Percentiles rank a stretch among this genome's conserved stretches.
Evolutionary conservation across 2,329 filamentous ascomycete species (phyloP).

Genomic region (Colletotrichum sojae): DNA sequence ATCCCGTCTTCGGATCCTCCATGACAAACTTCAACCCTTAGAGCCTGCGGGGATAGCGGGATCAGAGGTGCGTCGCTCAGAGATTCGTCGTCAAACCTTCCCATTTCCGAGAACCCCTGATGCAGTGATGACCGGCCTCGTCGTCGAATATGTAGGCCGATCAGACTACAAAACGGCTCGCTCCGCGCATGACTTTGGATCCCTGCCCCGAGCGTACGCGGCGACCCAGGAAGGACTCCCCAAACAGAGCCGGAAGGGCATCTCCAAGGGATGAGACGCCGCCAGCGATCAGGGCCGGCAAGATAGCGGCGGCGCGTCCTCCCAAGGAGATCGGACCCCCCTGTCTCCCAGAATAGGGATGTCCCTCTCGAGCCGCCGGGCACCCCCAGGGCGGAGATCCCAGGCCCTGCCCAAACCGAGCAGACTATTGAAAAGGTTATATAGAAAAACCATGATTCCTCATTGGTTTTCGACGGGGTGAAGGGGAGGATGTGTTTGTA

Average conservation of each 20-base stretch:
- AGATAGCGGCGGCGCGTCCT: not conserved
- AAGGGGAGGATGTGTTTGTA: not conserved
- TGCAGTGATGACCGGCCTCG: not conserved
- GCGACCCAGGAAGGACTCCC: not conserved
- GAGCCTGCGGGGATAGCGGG: too few relatives aligned
- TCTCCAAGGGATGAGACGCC: not conserved
- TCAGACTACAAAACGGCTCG: not conserved
- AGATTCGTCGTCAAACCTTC: not conserved
- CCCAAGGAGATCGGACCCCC: not conserved
- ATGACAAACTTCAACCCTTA: too few relatives aligned
- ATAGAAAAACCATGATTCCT: not conserved
- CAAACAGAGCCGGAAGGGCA: not conserved
- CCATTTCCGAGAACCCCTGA: not conserved
- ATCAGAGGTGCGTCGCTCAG: not conserved
- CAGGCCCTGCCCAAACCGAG: not conserved
- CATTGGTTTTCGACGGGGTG: not conserved
- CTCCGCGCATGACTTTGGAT: not conserved
- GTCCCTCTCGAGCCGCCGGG: not conserved
- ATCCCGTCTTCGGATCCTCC: too few relatives aligned
- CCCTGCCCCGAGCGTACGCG: not conserved
- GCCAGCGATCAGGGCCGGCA: not conserved
- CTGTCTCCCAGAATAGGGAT: not conserved
- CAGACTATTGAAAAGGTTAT: conserved; percentile 6
- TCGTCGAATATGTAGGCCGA: not conserved
- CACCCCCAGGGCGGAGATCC: not conserved